Base-by-base conservation (phyloP, 2,329 filamentous ascomycete genomes). In the Sphaerostilbella broomeana region DNA sequence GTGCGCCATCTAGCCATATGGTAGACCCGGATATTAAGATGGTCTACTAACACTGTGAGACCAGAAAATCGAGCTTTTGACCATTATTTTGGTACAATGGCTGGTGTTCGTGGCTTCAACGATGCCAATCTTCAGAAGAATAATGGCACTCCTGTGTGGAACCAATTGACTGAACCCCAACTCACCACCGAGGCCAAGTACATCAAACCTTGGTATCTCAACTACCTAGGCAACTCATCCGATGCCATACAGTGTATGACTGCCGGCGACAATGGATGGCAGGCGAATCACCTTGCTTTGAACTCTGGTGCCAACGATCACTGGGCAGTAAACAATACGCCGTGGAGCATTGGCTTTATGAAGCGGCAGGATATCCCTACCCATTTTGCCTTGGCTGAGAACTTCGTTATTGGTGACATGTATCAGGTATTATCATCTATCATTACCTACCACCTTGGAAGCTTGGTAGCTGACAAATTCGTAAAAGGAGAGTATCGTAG, bases 81-180 rank as follows among this genome's bases (percentile, higher is more conserved):
- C 31, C 59, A 74, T 59, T 74, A 74, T 47, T 74, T 73, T 52
- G 71, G 71, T 9, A 72, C 70, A 4, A 73, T 75, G 71, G 66
- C 70, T 4, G 71, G 70, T 15, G 67, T 74, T 25, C 65, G 72
- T 25, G 72, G 72, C 5, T 75, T 76, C 53, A 67, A 66, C 18
- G 73, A 77, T 46, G 72, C 73, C 5, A 77, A 77, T 41, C 60
- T 72, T 1, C 69, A 74, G 46, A 53, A 68, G 35, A 73, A 73
- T 37, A 56, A 65, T 44, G 63, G 66, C 3, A 53, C 57, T 17
- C 57, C 65, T 2, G 64, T 71, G 13, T 73, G 63, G 60, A 60
- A 70, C 41, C 70, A 73, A 59, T 61, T 57, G n/a, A 62, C 69
- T 12, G 56, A 62, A 26, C 45, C 59, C 1, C 45, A 47, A 11